A percentile compares a stretch with the other conserved stretches of the same genome.
Conservation (phyloP, 2,329 filamentous ascomycete species). For the Fonsecaea multimorphosa region DNA sequence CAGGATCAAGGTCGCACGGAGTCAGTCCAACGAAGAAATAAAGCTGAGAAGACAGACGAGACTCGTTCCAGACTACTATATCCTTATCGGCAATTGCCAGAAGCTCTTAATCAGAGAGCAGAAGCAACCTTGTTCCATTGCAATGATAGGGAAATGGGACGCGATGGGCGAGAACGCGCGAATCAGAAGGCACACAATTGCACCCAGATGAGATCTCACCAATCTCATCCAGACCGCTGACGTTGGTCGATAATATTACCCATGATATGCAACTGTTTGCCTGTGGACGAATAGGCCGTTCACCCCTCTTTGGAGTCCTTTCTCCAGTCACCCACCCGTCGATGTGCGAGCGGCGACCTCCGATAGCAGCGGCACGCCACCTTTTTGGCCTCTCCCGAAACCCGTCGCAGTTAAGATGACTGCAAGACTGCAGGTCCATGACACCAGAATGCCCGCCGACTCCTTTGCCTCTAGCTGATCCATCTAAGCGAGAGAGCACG, state of each 20-base stretch:
- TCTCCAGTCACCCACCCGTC: no score
- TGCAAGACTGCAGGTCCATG: background rate
- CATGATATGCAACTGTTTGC: background rate
- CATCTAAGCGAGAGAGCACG: background rate
- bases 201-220: background rate
- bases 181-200: constrained; percentile 27
- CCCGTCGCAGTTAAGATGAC: background rate
- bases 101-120: constrained; percentile 27
- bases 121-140: constrained; percentile 21
- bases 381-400: background rate
- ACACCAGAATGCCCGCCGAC: background rate
- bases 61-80: constrained; percentile 2
- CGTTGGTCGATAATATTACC: constrained; percentile 8
- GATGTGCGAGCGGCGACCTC: constrained; percentile 14
- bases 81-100: constrained; percentile 27
- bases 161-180: constrained; percentile 20
- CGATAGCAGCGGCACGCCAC: background rate
- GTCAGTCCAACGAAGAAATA: background rate
- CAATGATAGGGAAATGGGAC: constrained; percentile 23
- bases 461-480: background rate
- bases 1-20: background rate
- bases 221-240: constrained; percentile 10
- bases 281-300: background rate
- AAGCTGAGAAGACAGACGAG: background rate
- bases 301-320: background rate